These are phyloP conservation scores for Rubia yunnanensis DNA, from an alignment of 257 asterid species.

Conservation along the genomic window DNA sequence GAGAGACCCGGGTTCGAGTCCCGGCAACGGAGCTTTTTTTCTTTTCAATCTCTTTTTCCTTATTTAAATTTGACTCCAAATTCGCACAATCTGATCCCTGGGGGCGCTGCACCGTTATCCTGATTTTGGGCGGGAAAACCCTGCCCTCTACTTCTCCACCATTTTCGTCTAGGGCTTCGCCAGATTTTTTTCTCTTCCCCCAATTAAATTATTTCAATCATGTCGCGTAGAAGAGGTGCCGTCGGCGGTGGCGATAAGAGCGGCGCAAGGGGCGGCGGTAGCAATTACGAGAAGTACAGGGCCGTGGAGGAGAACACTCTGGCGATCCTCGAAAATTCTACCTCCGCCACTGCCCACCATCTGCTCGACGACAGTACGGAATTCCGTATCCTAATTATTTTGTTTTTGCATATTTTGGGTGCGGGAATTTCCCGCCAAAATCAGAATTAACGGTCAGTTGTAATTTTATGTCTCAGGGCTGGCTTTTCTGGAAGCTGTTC, in stretches of 20 bases:
- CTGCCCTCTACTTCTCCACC: background rate
- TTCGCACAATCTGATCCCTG: too few relatives aligned
- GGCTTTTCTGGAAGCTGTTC: conserved; percentile 84
- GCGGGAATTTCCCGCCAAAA: background rate
- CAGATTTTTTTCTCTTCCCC: background rate
- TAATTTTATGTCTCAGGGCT: conserved; percentile 36
- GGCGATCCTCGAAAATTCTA: conserved; percentile 74
- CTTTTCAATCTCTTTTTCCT: background rate
- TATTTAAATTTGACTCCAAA: background rate
- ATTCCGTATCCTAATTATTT: background rate
- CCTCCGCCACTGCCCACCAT: conserved; percentile 41
- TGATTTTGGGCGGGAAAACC: conserved; percentile 4
- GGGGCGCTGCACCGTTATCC: too few relatives aligned
- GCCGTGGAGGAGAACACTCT: conserved; percentile 77
- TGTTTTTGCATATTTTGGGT: background rate
- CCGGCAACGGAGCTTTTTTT: too few relatives aligned
- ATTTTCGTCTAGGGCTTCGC: background rate
- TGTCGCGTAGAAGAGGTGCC: conserved; percentile 13
- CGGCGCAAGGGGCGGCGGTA: conserved; percentile 18
- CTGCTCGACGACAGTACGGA: conserved; percentile 61
- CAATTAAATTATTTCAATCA: conserved; percentile 18
- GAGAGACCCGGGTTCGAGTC: too few relatives aligned
- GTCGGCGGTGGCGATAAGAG: conserved; percentile 6
- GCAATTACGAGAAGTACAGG: conserved; percentile 12
- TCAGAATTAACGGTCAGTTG: background rate